Base-by-base conservation (phyloP, 202 grass and related monocot genomes). In the Zoysia matrella region DNA sequence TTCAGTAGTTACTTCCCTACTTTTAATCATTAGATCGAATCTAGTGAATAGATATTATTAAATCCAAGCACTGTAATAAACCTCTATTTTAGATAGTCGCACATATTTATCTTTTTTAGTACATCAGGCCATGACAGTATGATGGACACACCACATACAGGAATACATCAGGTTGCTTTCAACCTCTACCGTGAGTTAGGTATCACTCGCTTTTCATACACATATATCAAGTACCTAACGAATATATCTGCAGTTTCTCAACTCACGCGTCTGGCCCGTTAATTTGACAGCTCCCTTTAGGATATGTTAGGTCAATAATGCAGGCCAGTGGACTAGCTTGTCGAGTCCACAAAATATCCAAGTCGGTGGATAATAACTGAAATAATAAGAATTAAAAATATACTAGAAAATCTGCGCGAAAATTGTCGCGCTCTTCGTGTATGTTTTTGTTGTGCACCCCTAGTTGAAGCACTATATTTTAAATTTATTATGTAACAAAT, bases 131-230 rank as follows among this genome's bases (percentile, higher is more conserved):
- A 77, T 16, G 47, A 52, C 47, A 74, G 7, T 40, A 76, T 50
- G 46, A 51, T 64, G 53, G 53, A 47, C 15, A 50, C 12, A 73
- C 53, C 3, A 10, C 55, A 47, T 1, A 6, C 40, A 67, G 52
- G 15, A 4, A 7, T 16, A 57, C 15, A 16, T 15, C 1, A 2
- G 56, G 49, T 8, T 48, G 64, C 51, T 68, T 79, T 55, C 64
- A 30, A 69, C 14, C 40, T 71, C 47, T 54, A 18, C 40, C 49
- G 8, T 48, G 82, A 43, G 79, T 87, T 87, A 72, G 85, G 85
- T 82, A 82, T 77, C 72, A 65, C 80, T 87, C 74, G 46, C 73
- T 82, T 60, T 77, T 58, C 43, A 9, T 30, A 60, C 50, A 56
- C 73, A n/a, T 77, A 72, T 22, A 70, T 72, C 65, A 50, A 65